Evolutionary conservation across 495 filamentous ascomycete genomes (phyloP), one percentile per base, ranked within the genome.

Genomic region (Tuber microsphaerosporum): DNA sequence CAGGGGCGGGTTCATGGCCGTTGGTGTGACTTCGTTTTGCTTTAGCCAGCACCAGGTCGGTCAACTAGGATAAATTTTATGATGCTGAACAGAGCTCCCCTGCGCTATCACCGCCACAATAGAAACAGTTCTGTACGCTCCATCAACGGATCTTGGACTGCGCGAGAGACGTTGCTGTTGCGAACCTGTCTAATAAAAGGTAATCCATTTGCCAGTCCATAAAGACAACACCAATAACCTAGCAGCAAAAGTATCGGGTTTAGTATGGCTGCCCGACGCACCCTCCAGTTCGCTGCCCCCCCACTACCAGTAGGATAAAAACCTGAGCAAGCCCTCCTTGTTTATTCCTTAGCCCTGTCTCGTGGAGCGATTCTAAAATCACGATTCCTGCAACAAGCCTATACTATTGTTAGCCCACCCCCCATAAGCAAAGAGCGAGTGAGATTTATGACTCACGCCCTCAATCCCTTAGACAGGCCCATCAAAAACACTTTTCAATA

Each of bases 131-230:
- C 73, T 78, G 34, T 71, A 81, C 12, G 69, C 46, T 70, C 73
- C 16, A 76, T 44, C 26, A 51, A 48, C 17, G 76, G 70, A 43
- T 77, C 75, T 45, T 56, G 22, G 19, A 72, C 72, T 39, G 68
- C 78, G 2, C 81, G 81, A 22, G 81, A 79, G 14, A 74, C 51
- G 75, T 44, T n/a, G 81, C 80, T 9, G 81, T 74, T 72, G 82
- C 80, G 26, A 73, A 82, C 31, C 81, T 78, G 16, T 82, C 72
- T 22, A 80, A 71, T 20, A 82, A 56, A 68, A 78, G 81, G 78
- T 4, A 39, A 1, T 39, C 37, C 1, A 39, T 1, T 4, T 39
- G 37, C 37, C 1, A 39, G 37, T 39, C 37, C 37, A 39, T 39
- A 39, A 39, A 39, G 37, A 39, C 37, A 39, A 42, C 6, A 7